Base-by-base conservation (phyloP, 1,139 yeast species). In the Yamadazyma oceani region DNA sequence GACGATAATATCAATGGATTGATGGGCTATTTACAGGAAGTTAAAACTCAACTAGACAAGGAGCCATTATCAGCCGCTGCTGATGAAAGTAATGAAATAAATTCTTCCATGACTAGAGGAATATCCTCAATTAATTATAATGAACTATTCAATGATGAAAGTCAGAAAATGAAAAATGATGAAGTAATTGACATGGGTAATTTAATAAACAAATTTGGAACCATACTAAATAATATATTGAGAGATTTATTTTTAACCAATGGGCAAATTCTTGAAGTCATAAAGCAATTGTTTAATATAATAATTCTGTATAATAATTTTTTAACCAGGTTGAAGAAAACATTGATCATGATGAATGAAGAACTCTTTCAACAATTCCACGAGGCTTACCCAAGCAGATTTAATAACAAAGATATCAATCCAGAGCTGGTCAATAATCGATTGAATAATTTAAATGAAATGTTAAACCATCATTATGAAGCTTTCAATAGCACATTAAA, bases 241-340 rank as follows among this genome's bases (percentile, higher is more conserved):
- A 75, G 80, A 45, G 87, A 83, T 45, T 78, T 89, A 17, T 70
- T 85, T 54, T 65, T 87, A 36, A 82, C 92, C 1, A 78, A 80
- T 40, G 73, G 77, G 17, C 73, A 69, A 34, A 61, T 85, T 35
- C 64, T 85, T 34, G 64, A 69, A 35, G 64, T 76, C 9, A 64
- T 76, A 15, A 69, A 72, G 44, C 62, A 59, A 32, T 51, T 79
- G 39, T 60, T 78, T 36, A 70, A 73, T 26, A 62, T 75, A 26
- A 64, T 79, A 12, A 60, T 80, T 14, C 73, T 73, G 54, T 85
- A 70, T 54, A 78, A 81, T 45, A 70, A 73, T 42, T 80, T 78
- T 47, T 56, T 81, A 38, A 58, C 66, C 45, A 70, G 81, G 31
- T 62, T 82, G 44, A 73, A 82, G 50, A 79, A 78, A 51, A 70